phyloP scores from a whole-genome alignment of 139 green algal genomes.

The Coelastrella sp. region DNA sequence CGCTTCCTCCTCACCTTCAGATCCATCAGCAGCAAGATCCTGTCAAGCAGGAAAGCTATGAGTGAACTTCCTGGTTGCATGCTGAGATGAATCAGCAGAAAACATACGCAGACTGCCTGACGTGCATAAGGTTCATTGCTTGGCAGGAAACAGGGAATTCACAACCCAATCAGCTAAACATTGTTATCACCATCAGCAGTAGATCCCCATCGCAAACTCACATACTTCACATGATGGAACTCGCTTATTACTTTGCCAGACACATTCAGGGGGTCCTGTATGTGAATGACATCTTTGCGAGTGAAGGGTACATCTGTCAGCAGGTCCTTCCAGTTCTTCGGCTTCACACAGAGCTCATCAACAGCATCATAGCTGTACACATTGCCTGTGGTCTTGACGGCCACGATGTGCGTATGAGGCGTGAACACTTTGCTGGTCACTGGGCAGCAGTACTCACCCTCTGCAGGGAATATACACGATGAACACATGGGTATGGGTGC shows the following conservation, averaged over 20 bases:
- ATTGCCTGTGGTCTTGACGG: conserved; percentile 75
- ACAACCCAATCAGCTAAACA: neutral
- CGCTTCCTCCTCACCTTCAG: neutral
- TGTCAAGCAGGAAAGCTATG: conserved; percentile 43
- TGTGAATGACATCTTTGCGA: conserved; percentile 92
- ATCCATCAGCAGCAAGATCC: conserved; percentile 13
- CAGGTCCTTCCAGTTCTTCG: conserved; percentile 93
- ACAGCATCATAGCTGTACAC: conserved; percentile 82
- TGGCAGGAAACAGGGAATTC: neutral
- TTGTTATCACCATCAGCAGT: too few species aligned
- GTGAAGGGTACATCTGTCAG: conserved; percentile 91
- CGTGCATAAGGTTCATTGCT: too few species aligned
- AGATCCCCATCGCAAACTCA: conserved; percentile 41
- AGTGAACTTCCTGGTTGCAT: too few species aligned
- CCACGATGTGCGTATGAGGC: conserved; percentile 96
- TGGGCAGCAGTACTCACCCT: conserved; percentile 90
- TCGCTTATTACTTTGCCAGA: conserved; percentile 62
- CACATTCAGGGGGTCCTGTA: conserved; percentile 87
- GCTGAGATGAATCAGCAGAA: too few species aligned
- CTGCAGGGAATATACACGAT: conserved; percentile 16
- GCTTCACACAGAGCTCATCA: conserved; percentile 95
- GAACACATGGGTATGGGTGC: too few species aligned
- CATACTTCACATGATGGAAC: conserved; percentile 93
- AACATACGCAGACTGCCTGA: too few species aligned
- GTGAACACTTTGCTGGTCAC: conserved; percentile 97